Conservation (phyloP, 768 basidiomycete genomes). For the Auriscalpium orientale region DNA sequence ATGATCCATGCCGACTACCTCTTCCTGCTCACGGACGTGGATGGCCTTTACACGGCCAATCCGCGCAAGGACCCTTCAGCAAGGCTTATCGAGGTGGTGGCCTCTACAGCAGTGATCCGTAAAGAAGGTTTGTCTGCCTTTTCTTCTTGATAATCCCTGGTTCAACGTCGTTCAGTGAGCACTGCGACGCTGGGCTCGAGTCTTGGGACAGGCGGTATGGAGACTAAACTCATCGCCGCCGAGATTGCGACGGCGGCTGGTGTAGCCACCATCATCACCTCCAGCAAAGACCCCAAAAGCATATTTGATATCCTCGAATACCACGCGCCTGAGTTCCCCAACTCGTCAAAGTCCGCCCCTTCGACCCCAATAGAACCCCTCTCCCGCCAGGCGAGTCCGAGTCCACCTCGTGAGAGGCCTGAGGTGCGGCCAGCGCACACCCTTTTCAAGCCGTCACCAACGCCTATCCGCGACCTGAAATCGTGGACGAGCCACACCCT, state of each 20-base stretch:
- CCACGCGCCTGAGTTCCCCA: slow-evolving; percentile 27
- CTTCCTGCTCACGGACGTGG: slow-evolving; percentile 94
- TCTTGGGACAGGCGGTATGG: slow-evolving; percentile 97
- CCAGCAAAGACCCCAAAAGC: slow-evolving; percentile 68
- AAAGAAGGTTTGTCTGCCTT: slow-evolving; percentile 50
- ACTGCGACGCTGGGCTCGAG: slow-evolving; percentile 88
- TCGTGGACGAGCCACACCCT: slow-evolving; percentile 97
- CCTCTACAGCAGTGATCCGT: slow-evolving; percentile 76
- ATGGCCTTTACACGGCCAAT: slow-evolving; percentile 91
- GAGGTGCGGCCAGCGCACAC: slow-evolving; percentile 72
- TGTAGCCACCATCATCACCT: slow-evolving; percentile 84
- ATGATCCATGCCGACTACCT: slow-evolving; percentile 99
- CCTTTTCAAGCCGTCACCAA: slow-evolving; percentile 65
- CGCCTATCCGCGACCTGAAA: slow-evolving; percentile 81
- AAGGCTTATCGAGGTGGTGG: slow-evolving; percentile 71
- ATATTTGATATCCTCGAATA: slow-evolving; percentile 81
- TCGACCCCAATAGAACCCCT: slow-evolving; percentile 28
- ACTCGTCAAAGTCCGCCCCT: slow-evolving; percentile 30
- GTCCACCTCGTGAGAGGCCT: slow-evolving; percentile 13
- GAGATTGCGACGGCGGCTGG: slow-evolving; percentile 96
- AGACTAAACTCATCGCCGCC: slow-evolving; percentile 96
- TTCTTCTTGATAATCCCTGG: neutral
- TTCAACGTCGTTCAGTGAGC: slow-evolving; percentile 51
- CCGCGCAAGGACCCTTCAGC: slow-evolving; percentile 86
- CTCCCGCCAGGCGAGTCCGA: slow-evolving; percentile 19